Conservation (phyloP, 2,329 filamentous ascomycete genomes). For the Pseudogymnoascus sp. region DNA sequence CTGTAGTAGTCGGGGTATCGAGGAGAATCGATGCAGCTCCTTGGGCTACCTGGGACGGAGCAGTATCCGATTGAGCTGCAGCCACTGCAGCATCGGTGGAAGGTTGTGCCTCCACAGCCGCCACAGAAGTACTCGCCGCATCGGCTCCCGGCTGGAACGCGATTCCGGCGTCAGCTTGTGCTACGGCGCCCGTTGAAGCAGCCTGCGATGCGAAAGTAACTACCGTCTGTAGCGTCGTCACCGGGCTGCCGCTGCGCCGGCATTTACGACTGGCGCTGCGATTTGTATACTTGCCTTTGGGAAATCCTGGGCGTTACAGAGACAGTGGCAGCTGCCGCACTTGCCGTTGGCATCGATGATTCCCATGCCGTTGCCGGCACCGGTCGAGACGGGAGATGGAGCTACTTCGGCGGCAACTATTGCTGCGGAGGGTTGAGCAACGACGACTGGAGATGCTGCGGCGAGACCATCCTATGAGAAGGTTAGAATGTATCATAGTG, state of each 20-base stretch:
- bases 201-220: conserved; percentile 2
- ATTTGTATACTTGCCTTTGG: neutral
- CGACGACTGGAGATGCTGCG: neutral
- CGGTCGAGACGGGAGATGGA: neutral
- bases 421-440: neutral
- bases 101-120: neutral
- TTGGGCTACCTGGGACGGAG: neutral
- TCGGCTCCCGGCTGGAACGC: neutral
- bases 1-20: neutral
- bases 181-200: conserved; percentile 6
- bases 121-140: neutral
- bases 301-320: neutral
- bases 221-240: conserved; percentile 12
- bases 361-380: neutral
- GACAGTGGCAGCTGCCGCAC: neutral
- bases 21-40: neutral
- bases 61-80: neutral
- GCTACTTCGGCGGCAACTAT: neutral
- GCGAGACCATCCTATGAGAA: neutral
- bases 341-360: neutral
- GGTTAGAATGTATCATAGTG: neutral
- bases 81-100: neutral
- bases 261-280: neutral
- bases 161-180: neutral
- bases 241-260: neutral